Conservation (phyloP, 306 rosid genomes). For the Lithocarpus polystachyus region DNA sequence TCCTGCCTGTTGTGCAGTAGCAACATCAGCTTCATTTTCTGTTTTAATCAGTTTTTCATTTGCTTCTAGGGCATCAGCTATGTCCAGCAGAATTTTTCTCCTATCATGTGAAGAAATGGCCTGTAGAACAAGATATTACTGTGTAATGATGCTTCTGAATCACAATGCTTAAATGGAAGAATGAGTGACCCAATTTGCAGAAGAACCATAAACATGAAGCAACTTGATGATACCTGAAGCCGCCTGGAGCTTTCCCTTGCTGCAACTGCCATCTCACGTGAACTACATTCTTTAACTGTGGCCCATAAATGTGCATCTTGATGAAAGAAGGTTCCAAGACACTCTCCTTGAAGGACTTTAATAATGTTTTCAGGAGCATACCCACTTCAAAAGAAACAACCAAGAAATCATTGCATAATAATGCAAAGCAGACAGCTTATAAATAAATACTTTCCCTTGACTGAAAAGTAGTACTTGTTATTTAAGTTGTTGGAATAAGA, state of each 20-base stretch:
- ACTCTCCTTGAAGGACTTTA: constrained; percentile 87
- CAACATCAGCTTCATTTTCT: constrained; percentile 89
- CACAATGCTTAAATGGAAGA: background rate
- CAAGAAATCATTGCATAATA: constrained; percentile 9
- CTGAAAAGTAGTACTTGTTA: background rate
- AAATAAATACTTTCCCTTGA: background rate
- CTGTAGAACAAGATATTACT: constrained; percentile 41
- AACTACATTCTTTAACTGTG: constrained; percentile 59
- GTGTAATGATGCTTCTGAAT: constrained; percentile 25
- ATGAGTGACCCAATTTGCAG: background rate
- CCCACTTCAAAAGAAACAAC: constrained; percentile 56
- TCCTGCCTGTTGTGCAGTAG: constrained; percentile 73
- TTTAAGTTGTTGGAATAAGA: background rate
- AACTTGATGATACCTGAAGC: constrained; percentile 65
- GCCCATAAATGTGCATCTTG: constrained; percentile 81
- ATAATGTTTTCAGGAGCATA: constrained; percentile 63
- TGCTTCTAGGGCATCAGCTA: constrained; percentile 91
- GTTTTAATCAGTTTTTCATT: constrained; percentile 51
- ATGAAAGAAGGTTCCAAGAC: constrained; percentile 89
- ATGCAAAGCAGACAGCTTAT: constrained; percentile 19
- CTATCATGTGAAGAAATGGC: constrained; percentile 75
- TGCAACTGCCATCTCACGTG: constrained; percentile 92
- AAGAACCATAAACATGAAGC: constrained; percentile 1
- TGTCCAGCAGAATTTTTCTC: constrained; percentile 69
- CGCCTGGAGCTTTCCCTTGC: constrained; percentile 95